These are phyloP conservation scores for Afroboletus lepidellus DNA, from an alignment of 1,284 basidiomycete genomes.

Conservation along the genomic window DNA sequence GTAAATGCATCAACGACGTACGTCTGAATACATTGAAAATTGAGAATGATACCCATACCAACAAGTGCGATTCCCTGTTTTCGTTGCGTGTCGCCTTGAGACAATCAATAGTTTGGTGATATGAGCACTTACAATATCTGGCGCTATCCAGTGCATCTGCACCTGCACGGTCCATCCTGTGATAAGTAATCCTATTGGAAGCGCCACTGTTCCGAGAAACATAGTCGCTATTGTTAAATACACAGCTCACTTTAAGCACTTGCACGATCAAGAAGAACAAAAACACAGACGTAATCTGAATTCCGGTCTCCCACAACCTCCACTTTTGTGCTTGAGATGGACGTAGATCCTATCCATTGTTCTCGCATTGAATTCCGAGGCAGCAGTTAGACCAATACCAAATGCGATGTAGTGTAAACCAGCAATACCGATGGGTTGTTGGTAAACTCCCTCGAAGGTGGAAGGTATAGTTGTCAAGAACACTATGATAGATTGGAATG, in stretches of 20 bases:
- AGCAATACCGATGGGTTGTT: conserved; percentile 51
- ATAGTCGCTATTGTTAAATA: no score
- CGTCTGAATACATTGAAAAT: conserved; percentile 48
- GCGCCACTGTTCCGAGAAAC: no score
- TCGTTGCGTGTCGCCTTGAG: no score
- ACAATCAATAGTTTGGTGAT: no score
- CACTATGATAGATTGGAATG: conserved; percentile 33
- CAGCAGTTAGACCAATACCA: conserved; percentile 42
- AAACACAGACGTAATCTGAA: conserved; percentile 36
- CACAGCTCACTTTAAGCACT: no score
- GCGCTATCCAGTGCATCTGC: no score
- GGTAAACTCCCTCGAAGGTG: conserved; percentile 57
- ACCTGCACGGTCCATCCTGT: no score
- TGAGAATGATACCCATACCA: conserved; percentile 33
- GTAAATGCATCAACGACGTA: conserved; percentile 59
- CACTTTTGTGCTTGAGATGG: conserved; percentile 40
- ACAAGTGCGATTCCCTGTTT: no score
- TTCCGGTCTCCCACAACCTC: conserved; percentile 49
- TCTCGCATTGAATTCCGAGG: conserved; percentile 49
- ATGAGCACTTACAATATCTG: no score
- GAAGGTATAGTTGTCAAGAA: conserved; percentile 64
- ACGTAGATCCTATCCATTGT: conserved; percentile 49
- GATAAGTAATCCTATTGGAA: no score
- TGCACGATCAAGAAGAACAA: no score
- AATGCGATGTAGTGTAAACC: conserved; percentile 58